Base-by-base conservation (phyloP, 331 rosid species). In the Quercus tomentella region DNA sequence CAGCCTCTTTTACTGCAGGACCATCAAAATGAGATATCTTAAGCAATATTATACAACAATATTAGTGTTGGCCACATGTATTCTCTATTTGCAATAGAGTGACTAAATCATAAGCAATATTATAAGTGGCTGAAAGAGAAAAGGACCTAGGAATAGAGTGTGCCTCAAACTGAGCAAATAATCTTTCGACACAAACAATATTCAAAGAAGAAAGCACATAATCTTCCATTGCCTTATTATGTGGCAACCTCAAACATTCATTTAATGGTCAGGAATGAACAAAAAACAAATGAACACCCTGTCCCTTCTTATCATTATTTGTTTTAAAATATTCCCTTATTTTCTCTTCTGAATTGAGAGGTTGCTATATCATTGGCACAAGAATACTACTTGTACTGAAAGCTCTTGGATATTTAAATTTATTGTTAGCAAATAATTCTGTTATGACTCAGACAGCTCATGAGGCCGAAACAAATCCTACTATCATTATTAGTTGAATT, bases 1-100 rank as follows among this genome's bases (percentile, higher is more conserved):
- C 99, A 4, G 97, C 90, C 86, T 96, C 99, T 88, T 83, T 79
- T 76, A 91, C 99, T 96, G 93, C 83, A 81, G 18, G 26, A 33
- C 0, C 70, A 67, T 67, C 15, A n/a, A 35, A 67, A 67, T 33
- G n/a, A 20, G 26, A 67, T 33, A 33, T 31, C 5, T 67, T 67
- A 33, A 4, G 23, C 18, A 67, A 2, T 20, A 35, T 17, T 20
- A 9, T 4, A 17, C 45, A 41, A 41, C 45, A 41, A 8, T 41
- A 8, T 41, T 41, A 41, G 45, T 1, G 45, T 41, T 0, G 1
- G 11, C 1, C 45, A 8, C 0, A 41, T 8, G 45, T 8, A 41
- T 8, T 41, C 45, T 41, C 45, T 0, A 0, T 41, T 41, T 0
- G 1, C 1, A 0, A 8, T 41, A 0, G 12, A 8, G 45, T 8